Conservation (phyloP, 148 eudicot genomes). For the Cornus suecica region DNA sequence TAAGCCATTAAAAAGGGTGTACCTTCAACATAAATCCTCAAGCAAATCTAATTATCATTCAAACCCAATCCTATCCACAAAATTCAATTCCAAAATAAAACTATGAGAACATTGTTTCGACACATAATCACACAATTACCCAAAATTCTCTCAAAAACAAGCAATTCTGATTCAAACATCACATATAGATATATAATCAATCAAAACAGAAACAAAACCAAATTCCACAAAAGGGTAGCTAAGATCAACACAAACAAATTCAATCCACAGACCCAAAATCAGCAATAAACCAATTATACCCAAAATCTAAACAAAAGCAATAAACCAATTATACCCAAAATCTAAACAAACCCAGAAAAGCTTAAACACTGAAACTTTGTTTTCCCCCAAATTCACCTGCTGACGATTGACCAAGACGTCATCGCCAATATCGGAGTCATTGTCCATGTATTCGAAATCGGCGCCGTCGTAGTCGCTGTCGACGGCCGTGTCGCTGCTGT, state of each 20-base stretch:
- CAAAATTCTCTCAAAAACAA: no score
- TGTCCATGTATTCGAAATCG: conserved; percentile 39
- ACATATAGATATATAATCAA: not conserved
- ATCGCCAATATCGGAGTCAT: conserved; percentile 25
- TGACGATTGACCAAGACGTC: conserved; percentile 13
- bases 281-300: not conserved
- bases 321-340: not conserved
- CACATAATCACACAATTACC: not conserved
- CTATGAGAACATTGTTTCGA: not conserved
- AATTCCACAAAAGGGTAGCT: not conserved
- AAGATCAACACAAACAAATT: not conserved
- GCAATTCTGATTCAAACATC: not conserved
- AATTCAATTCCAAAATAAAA: not conserved
- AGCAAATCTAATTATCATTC: not conserved
- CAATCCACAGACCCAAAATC: not conserved
- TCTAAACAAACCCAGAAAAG: not conserved
- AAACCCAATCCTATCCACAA: not conserved
- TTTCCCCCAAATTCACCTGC: conserved; percentile 23
- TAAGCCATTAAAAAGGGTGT: no score
- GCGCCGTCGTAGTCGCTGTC: conserved; percentile 35
- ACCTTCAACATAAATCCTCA: no score
- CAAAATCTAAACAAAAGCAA: not conserved
- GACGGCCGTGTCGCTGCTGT: conserved; percentile 35
- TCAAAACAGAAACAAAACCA: not conserved
- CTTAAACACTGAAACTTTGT: not conserved